Base-by-base conservation (phyloP, 495 filamentous ascomycete genomes). In the Corynascus novoguineensis region DNA sequence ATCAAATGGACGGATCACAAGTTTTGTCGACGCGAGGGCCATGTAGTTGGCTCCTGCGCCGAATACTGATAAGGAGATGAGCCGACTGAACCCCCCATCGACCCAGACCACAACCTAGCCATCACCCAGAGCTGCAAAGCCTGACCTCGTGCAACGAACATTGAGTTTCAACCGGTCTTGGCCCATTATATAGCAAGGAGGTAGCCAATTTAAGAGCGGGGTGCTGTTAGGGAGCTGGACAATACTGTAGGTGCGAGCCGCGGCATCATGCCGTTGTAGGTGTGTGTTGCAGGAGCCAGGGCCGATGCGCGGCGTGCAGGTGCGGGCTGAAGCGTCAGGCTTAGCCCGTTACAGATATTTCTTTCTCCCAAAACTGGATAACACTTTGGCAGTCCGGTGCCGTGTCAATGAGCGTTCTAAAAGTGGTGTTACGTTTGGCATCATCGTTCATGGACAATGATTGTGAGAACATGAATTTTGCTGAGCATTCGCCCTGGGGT, bases 51-150 rank as follows among this genome's bases (percentile, higher is more conserved):
- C 50, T 42, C 51, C 52, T 46, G 28, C 11, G 52, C 28, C 52
- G 41, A 55, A 25, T 34, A 46, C 46, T n/a, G n/a, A n/a, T n/a
- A 46, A 41, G 17, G 52, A 55, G 52, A 29, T 46, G 52, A 55
- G 50, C 37, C 52, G 19, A 41, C n/a, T n/a, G n/a, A 46, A 40
- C 51, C 44, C n/a, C 31, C 50, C 37, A 44, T 55, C 52, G 29
- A 35, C 37, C 37, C 37, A 14, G 34, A 35, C 51, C 31, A 50
- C 31, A n/a, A n/a, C 48, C 48, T 37, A 24, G 19, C 48, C 32
- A 32, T 21, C 48, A 32, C 48, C 29, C 31, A 50, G 48, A 50
- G 48, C 48, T 50, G 48, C 48, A 50, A 50, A 50, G 48, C 48
- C 27, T 25, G 29, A 47, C 24, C 44, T 47, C 44, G n/a, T 15